Base-by-base conservation (phyloP, 140 eudicot genomes). In the Flaveria floridana region DNA sequence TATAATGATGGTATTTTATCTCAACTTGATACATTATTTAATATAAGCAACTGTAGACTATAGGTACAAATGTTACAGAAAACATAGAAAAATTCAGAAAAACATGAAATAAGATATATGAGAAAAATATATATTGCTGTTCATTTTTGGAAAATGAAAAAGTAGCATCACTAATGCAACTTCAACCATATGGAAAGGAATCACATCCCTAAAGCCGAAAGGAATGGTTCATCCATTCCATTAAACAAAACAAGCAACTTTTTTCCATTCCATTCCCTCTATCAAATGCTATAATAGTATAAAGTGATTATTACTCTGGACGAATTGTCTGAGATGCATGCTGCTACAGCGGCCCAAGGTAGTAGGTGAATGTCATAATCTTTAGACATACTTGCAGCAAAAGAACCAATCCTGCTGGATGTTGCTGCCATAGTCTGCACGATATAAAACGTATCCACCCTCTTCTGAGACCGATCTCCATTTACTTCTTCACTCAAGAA, bases 311-410 rank as follows among this genome's bases (percentile, higher is more conserved):
- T 85, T 94, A 90, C 99, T 75, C 78, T 76, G 73, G 86, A 41
- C 0, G 85, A 61, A 82, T 81, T 85, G 82, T 82, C 88, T 68
- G 99, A 94, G 51, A 94, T 74, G 86, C 97, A 94, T 48, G 92
- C 99, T 44, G 99, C 97, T 30, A 94, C 97, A 6, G 99, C 89
- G 55, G 95, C 96, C 99, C 99, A 94, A 34, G 99, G 99, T 82
- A 94, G 80, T 18, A 94, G 87, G 65, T 91, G 96, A 78, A 90
- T 90, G 79, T 91, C 99, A 81, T 86, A 91, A 79, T 94, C 97
- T 78, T 87, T 87, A 9, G 96, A 86, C 71, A 95, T 91, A 18
- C 76, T 80, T 68, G 87, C 88, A 56, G 96, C 97, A 85, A 94
- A 91, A 55, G 97, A 80, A 78, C 89, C 92, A 56, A 94, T 88